Percentiles rank a stretch among this genome's conserved stretches.
Conservation (phyloP, 1,284 basidiomycete genomes). For the Cryptococcus sp. region DNA sequence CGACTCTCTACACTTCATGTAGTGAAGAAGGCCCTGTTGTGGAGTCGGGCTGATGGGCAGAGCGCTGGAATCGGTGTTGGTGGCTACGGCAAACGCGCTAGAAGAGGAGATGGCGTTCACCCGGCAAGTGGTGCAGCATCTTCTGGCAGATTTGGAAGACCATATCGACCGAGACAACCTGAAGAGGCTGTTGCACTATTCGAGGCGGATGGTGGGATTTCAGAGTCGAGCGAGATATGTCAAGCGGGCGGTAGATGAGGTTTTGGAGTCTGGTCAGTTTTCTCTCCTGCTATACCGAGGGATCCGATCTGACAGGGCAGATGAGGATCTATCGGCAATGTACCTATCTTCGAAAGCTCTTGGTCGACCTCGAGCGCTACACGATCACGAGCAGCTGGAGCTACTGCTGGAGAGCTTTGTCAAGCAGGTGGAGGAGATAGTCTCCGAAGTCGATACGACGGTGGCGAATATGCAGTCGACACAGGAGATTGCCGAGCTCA, state of each 20-base stretch:
- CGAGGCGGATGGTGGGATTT: conserved; percentile 74
- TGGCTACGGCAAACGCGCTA: conserved; percentile 79
- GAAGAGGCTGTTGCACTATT: conserved; percentile 82
- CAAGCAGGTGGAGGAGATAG: conserved; percentile 94
- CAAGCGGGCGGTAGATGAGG: conserved; percentile 81
- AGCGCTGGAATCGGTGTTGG: conserved; percentile 80
- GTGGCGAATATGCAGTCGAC: conserved; percentile 91
- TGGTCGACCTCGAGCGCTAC: conserved; percentile 53
- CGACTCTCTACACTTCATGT: no score
- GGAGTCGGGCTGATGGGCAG: conserved; percentile 46
- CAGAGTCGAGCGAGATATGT: conserved; percentile 85
- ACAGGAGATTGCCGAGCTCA: conserved; percentile 94
- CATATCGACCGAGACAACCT: conserved; percentile 90
- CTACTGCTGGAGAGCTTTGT: conserved; percentile 86
- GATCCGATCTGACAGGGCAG: conserved; percentile 50
- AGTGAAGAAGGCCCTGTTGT: no score
- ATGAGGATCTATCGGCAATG: conserved; percentile 89
- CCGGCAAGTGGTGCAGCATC: conserved; percentile 70
- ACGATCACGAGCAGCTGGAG: conserved; percentile 91
- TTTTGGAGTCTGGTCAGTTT: conserved; percentile 71
- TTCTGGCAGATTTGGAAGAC: conserved; percentile 85
- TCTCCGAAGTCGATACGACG: conserved; percentile 82
- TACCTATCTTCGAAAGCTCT: conserved; percentile 77
- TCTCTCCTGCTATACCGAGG: neutral
- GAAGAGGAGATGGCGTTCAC: conserved; percentile 92